Evolutionary conservation across 331 rosid genomes (phyloP), one percentile per base, ranked within the genome.

Genomic region (Acacia pycnantha): DNA sequence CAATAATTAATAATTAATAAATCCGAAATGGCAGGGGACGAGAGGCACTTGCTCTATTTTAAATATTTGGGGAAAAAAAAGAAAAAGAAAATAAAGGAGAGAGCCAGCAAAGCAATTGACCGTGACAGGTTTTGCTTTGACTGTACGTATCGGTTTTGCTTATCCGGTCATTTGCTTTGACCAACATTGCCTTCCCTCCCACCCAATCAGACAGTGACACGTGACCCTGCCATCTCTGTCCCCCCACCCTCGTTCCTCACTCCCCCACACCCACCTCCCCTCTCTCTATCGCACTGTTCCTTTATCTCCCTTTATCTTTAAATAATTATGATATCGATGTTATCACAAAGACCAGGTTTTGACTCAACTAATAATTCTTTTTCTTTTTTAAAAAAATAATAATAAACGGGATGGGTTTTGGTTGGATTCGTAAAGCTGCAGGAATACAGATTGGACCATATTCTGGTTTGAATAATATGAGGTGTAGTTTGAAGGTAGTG

Each of bases 141-240:
- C 89, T 86, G 91, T 84, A 89, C 90, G 89, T 87, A 81, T 81
- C 76, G 81, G 80, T 84, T 87, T 86, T 87, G 40, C 87, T 84
- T 89, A 84, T 91, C 90, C 90, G 56, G 89, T 89, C 90, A 80
- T 26, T 84, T 86, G 90, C 87, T 89, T 89, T 91, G 91, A 91
- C 91, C 79, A 65, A 47, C 59, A 56, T 56, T 79, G 65, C 80
- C 86, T 77, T 83, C 74, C 10, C 40, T 46, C 70, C 13, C 21
- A 21, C 64, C 87, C 89, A 84, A 82, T 84, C 33, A 44, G 4
- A 12, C 81, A 78, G 27, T 35, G 84, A 61, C 92, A 85, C 90
- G 89, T 87, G 73, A 19, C 81, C 37, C 69, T 66, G 82, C 74
- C 54, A 67, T 69, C 79, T 78, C 78, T 87, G 88, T 84, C 85